phyloP scores from a whole-genome alignment of 23 red algal species.

The Pyropia yezoensis region DNA sequence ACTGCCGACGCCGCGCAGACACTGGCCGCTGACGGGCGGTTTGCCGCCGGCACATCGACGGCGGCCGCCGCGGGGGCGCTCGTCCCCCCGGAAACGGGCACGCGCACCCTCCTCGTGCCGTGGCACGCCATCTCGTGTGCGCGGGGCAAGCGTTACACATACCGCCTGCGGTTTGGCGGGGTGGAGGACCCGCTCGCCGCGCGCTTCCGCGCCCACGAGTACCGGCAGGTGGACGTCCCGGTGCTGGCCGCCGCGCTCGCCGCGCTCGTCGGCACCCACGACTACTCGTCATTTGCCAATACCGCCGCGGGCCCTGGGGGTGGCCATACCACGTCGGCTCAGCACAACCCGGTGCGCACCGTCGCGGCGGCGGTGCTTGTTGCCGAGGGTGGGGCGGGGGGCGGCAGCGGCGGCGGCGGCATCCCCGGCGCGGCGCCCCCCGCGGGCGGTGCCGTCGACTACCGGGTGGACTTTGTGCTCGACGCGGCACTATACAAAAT shows the following conservation, averaged over 20 bases:
- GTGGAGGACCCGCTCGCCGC: conserved; percentile 41
- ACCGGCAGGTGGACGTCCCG: conserved; percentile 17
- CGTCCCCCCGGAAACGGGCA: background rate
- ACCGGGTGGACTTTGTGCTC: conserved; percentile 66
- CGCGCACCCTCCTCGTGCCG: background rate
- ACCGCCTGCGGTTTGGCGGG: conserved; percentile 30
- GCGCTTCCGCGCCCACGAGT: conserved; percentile 49
- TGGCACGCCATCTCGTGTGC: conserved; percentile 81
- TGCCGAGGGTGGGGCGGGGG: conserved; percentile 1
- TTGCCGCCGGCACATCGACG: background rate
- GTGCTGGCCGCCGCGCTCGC: conserved; percentile 16
- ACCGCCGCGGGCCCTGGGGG: conserved; percentile 21
- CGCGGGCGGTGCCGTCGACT: conserved; percentile 15
- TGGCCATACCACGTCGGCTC: conserved; percentile 10
- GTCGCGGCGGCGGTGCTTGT: conserved; percentile 32
- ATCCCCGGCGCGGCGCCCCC: too few species aligned
- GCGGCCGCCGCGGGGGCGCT: background rate
- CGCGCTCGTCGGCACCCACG: conserved; percentile 80
- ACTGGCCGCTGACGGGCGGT: background rate
- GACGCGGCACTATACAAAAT: conserved; percentile 89
- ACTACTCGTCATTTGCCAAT: conserved; percentile 90
- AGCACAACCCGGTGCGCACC: conserved; percentile 54
- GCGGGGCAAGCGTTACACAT: conserved; percentile 54
- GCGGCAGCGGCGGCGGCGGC: too few species aligned
- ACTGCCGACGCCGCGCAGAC: background rate